phyloP scores from a whole-genome alignment of 495 filamentous ascomycete genomes.

The Penicillium pancosmium region DNA sequence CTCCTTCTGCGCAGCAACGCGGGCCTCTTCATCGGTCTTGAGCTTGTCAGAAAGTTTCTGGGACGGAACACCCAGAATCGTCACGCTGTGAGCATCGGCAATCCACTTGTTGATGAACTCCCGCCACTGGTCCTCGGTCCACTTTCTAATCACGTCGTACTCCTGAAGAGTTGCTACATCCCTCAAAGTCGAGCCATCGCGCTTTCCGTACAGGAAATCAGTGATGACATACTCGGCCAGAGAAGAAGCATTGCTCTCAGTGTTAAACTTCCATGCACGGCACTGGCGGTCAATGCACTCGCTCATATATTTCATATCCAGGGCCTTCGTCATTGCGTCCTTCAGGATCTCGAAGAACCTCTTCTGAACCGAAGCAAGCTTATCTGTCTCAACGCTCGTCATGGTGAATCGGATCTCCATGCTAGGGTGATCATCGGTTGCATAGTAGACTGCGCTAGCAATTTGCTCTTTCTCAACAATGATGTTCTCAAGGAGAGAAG shows the following conservation, averaged over 20 bases:
- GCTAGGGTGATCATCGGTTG: conserved; percentile 75
- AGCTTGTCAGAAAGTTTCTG: conserved; percentile 67
- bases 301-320: conserved; percentile 86
- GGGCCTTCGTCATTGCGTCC: conserved; percentile 72
- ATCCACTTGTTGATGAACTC: conserved; percentile 82
- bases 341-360: conserved; percentile 82
- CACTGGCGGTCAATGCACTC: conserved; percentile 81
- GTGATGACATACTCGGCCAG: conserved; percentile 82
- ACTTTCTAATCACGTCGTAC: conserved; percentile 75
- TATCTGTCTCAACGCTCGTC: conserved; percentile 82
- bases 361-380: conserved; percentile 79
- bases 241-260: conserved; percentile 72
- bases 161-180: conserved; percentile 68
- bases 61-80: conserved; percentile 85
- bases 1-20: conserved; percentile 59
- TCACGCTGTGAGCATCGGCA: conserved; percentile 80
- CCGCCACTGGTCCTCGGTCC: conserved; percentile 84
- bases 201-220: conserved; percentile 87
- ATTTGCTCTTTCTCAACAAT: conserved; percentile 94
- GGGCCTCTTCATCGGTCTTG: conserved; percentile 68
- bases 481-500: conserved; percentile 85
- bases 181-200: conserved; percentile 78
- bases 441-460: conserved; percentile 78
- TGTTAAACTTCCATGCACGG: conserved; percentile 75
- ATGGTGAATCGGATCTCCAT: conserved; percentile 81